Evolutionary conservation across 495 filamentous ascomycete genomes (phyloP), one percentile per base, ranked within the genome.

Genomic region (Glarea lozoyensis): DNA sequence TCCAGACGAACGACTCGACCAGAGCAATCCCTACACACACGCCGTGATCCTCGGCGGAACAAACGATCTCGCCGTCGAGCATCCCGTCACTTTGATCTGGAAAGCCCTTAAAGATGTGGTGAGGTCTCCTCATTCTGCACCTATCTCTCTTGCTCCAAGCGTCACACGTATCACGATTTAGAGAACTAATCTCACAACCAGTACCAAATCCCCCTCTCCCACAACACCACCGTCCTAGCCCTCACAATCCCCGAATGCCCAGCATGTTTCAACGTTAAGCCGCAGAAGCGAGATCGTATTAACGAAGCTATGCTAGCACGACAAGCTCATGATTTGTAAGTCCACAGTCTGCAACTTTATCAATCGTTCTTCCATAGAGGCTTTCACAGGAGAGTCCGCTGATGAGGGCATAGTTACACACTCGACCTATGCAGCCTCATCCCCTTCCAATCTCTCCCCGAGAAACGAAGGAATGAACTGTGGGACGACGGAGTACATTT

Each of bases 401-500:
- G n/a, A 34, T 5, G 18, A 10, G 24, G 21, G n/a, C 37, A 38
- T 44, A 55, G 53, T 16, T 63, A 73, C 54, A 61, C 63, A 10
- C 74, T 72, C 56, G 77, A 84, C 49, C 55, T 84, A 15, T 52
- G 66, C 42, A 51, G 49, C 1, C 60, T 56, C n/a, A 47, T 82
- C 2, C 73, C 77, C 0, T 80, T 70, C 51, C 65, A 61, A 33
- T 41, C 46, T 10, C 63, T 79, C 54, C 48, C 60, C 3, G 53
- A 62, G 7, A 40, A 59, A 4, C 63, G 69, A 46, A 52, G 65
- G 20, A 46, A 61, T 4, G 60, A 60, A 31, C 70, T 76, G 38
- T 81, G 76, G 70, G 70, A 77, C 48, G 78, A 84, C 63, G 66
- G 65, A n/a, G 40, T 81, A n/a, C 79, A 84, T 60, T 63, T 81